Evolutionary conservation across 176 grass and related monocot genomes (phyloP).

Genomic region (Oryza glumipatula): DNA sequence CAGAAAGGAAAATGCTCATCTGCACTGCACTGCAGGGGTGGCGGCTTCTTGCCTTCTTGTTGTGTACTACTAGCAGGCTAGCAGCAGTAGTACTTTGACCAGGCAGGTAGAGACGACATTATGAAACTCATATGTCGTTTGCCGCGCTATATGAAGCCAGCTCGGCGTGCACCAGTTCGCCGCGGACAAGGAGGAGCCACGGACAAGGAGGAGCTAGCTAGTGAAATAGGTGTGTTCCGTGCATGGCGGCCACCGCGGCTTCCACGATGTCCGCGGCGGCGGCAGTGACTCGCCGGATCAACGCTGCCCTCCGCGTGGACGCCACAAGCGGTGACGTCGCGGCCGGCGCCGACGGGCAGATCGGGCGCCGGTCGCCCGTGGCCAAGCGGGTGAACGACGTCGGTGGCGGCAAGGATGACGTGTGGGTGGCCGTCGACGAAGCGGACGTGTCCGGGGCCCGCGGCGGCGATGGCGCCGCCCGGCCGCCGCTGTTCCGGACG

Average conservation of each 20-base stretch:
- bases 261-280: slow-evolving; percentile 22
- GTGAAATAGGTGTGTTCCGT: not conserved
- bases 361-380: not conserved
- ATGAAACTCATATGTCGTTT: not conserved
- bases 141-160: slow-evolving; percentile 19
- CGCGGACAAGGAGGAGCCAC: not conserved
- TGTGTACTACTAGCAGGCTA: too few species aligned
- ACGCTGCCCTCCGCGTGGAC: slow-evolving; percentile 30
- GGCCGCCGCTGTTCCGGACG: slow-evolving; percentile 44
- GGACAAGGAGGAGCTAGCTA: not conserved
- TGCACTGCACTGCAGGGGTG: too few species aligned
- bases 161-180: not conserved
- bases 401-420: slow-evolving; percentile 29
- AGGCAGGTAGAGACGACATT: too few species aligned
- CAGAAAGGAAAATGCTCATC: too few species aligned
- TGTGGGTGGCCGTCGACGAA: slow-evolving; percentile 45
- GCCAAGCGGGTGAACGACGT: slow-evolving; percentile 15
- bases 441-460: not conserved
- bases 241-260: not conserved
- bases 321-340: too few species aligned
- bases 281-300: slow-evolving; percentile 31
- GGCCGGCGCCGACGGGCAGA: not conserved
- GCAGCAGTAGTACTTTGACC: too few species aligned
- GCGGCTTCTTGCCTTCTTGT: too few species aligned
- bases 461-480: not conserved